phyloP scores from a whole-genome alignment of 2,329 filamentous ascomycete genomes.

The Fusarium equiseti region DNA sequence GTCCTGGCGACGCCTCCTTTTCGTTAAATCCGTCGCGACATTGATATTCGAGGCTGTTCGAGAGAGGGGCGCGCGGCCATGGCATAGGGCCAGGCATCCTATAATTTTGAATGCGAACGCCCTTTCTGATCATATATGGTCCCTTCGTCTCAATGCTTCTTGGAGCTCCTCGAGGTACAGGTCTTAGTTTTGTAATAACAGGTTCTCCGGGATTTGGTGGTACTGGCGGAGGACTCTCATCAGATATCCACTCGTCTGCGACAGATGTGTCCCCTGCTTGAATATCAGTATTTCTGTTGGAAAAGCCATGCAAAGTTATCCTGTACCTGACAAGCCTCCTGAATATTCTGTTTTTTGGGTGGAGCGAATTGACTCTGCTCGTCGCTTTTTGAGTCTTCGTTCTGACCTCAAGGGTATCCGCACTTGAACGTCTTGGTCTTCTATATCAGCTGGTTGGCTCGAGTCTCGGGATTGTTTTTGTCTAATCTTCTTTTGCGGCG shows the following conservation, averaged over 20 bases:
- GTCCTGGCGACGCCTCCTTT: constrained; percentile 33
- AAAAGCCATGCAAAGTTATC: background rate
- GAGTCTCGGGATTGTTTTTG: background rate
- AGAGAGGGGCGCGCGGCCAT: background rate
- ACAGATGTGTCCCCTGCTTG: background rate
- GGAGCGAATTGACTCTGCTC: constrained; percentile 37
- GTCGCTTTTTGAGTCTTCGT: constrained; percentile 21
- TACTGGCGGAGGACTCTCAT: background rate
- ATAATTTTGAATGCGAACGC: constrained; percentile 50
- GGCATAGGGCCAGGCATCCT: constrained; percentile 32
- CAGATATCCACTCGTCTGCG: background rate
- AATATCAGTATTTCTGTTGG: background rate
- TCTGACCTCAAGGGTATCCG: background rate
- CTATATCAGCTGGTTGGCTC: background rate
- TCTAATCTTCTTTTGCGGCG: constrained; percentile 9
- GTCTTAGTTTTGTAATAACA: constrained; percentile 35
- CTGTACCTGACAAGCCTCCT: constrained; percentile 1
- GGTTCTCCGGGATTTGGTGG: background rate
- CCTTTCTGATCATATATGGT: constrained; percentile 46
- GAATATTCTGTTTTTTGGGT: background rate
- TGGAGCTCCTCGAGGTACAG: constrained; percentile 46
- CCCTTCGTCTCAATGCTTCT: constrained; percentile 46
- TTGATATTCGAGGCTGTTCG: constrained; percentile 41
- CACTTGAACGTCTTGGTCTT: background rate
- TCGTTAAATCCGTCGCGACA: constrained; percentile 51